Percentiles rank a stretch among this genome's conserved stretches.
Evolutionary conservation across 441 rosid genomes (phyloP).

Genomic region (Omphalea diandra): DNA sequence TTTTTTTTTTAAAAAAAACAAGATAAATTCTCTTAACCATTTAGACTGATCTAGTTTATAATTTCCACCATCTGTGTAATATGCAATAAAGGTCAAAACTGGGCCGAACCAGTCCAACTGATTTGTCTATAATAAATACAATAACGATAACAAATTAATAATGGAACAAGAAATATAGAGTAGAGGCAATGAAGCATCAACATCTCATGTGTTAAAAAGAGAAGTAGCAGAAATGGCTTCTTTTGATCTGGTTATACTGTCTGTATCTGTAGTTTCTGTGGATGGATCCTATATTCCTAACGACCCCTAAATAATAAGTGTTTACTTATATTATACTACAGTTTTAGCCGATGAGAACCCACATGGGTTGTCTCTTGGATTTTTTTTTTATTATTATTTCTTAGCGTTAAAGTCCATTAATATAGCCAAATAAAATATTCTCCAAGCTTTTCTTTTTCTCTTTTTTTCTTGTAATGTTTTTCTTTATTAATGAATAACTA

Average conservation of each 20-base stretch:
- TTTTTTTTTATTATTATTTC: background rate
- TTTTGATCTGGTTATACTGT: too few relatives aligned
- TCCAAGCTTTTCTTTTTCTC: too few relatives aligned
- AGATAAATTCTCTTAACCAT: too few relatives aligned
- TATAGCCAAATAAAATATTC: background rate
- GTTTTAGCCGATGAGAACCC: background rate
- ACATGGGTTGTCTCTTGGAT: constrained; percentile 19
- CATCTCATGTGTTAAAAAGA: background rate
- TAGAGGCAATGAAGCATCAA: background rate
- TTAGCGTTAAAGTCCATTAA: constrained; percentile 19
- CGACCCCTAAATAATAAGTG: background rate
- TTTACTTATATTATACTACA: background rate
- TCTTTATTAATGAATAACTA: too few relatives aligned
- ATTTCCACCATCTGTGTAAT: too few relatives aligned
- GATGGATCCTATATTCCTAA: background rate
- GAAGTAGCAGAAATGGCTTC: background rate
- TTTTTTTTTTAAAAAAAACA: too few relatives aligned
- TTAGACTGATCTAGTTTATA: too few relatives aligned
- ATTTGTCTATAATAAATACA: constrained; percentile 5
- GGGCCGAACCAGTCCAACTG: too few relatives aligned
- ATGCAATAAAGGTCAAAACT: too few relatives aligned
- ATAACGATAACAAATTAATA: constrained; percentile 6
- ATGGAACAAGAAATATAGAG: background rate
- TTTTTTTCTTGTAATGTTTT: too few relatives aligned
- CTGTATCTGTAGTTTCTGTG: too few relatives aligned